Percentiles rank a stretch among this genome's conserved stretches.
Evolutionary conservation across 805 yeast species (phyloP).

Genomic region (Candida odintsovae): DNA sequence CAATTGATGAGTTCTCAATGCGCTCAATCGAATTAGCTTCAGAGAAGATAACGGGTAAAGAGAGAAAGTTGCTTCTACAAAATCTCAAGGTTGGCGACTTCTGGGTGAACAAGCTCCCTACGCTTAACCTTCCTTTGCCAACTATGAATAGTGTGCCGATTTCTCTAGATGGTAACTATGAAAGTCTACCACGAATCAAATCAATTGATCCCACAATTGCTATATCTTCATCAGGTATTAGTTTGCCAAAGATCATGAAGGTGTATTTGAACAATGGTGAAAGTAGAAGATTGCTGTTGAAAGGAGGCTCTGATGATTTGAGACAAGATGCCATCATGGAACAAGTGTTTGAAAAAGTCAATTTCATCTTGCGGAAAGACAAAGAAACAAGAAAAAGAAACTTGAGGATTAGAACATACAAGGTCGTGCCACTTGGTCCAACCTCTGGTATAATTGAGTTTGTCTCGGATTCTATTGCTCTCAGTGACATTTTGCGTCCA

Average conservation of each 20-base stretch:
- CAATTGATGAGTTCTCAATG: conserved; percentile 46
- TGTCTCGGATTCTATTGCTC: conserved; percentile 69
- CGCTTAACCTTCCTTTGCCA: conserved; percentile 58
- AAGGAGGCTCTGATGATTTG: conserved; percentile 86
- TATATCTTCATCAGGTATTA: conserved; percentile 79
- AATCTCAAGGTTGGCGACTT: conserved; percentile 41
- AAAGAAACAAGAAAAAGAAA: conserved; percentile 50
- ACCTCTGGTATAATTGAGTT: conserved; percentile 86
- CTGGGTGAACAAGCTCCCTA: conserved; percentile 51
- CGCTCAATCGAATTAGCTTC: conserved; percentile 48
- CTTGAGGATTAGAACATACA: conserved; percentile 72
- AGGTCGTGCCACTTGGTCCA: conserved; percentile 86
- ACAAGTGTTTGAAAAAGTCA: conserved; percentile 88
- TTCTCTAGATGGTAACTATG: conserved; percentile 39
- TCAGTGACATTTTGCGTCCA: conserved; percentile 61
- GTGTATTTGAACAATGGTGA: conserved; percentile 54
- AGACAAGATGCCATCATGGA: conserved; percentile 97
- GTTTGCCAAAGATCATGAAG: conserved; percentile 76
- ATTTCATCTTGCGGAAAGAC: conserved; percentile 52
- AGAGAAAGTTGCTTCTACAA: conserved; percentile 19
- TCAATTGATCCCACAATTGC: conserved; percentile 39
- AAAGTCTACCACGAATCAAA: conserved; percentile 39
- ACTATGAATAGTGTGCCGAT: conserved; percentile 43
- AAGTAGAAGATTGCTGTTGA: conserved; percentile 55
- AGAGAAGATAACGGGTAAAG: conserved; percentile 19